Conservation (phyloP, 1,139 yeast genomes). For the Magnusiomyces suaveolens region DNA sequence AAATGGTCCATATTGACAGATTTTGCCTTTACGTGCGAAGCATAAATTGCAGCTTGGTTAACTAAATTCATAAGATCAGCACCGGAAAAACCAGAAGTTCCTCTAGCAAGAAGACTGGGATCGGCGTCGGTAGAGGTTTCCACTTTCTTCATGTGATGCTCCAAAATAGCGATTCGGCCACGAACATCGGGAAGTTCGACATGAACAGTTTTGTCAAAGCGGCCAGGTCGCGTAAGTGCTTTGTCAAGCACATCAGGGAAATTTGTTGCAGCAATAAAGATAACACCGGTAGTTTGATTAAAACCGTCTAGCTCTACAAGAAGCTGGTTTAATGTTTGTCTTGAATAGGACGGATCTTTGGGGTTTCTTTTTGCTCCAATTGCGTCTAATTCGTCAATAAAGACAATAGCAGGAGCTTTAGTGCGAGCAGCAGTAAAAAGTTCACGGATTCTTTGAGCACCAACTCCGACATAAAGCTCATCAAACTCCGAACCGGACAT, state of each 20-base stretch:
- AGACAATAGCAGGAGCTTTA: conserved; percentile 86
- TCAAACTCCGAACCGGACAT: conserved; percentile 98
- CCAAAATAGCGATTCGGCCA: conserved; percentile 86
- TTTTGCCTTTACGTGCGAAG: conserved; percentile 71
- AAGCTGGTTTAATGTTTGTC: conserved; percentile 91
- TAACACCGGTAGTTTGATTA: conserved; percentile 80
- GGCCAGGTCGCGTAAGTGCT: conserved; percentile 94
- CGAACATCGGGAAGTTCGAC: conserved; percentile 88
- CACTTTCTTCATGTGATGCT: conserved; percentile 68
- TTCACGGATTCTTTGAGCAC: conserved; percentile 95
- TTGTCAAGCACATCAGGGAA: conserved; percentile 87
- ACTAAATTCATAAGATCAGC: conserved; percentile 97
- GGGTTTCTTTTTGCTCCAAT: conserved; percentile 90
- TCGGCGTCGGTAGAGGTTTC: conserved; percentile 42
- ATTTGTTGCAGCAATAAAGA: conserved; percentile 94
- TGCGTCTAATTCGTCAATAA: conserved; percentile 96
- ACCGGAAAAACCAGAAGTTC: conserved; percentile 96
- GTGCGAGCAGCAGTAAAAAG: conserved; percentile 85
- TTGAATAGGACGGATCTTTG: conserved; percentile 75
- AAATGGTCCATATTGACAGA: conserved; percentile 67
- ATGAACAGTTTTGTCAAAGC: conserved; percentile 88
- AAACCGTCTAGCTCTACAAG: conserved; percentile 98
- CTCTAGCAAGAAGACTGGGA: conserved; percentile 81
- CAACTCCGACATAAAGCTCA: conserved; percentile 98
- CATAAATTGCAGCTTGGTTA: conserved; percentile 94